These are phyloP conservation scores for Suillus bovinus DNA, from an alignment of 768 basidiomycete genomes.

Conservation along the genomic window DNA sequence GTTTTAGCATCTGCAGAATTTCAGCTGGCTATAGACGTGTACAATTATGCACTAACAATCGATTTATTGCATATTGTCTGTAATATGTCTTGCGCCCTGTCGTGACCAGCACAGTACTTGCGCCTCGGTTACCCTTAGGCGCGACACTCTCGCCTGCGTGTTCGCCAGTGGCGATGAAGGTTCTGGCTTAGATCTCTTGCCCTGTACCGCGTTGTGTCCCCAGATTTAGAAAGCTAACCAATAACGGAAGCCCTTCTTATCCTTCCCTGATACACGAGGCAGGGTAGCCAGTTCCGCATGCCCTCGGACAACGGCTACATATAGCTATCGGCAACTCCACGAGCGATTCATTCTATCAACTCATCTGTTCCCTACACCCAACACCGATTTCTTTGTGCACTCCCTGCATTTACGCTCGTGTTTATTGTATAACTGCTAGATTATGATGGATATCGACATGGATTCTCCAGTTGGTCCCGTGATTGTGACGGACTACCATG, in stretches of 20 bases:
- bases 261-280: constrained; percentile 32
- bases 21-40: not conserved
- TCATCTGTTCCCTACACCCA: constrained; percentile 19
- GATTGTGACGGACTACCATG: constrained; percentile 24
- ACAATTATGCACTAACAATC: not conserved
- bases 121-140: constrained; percentile 10
- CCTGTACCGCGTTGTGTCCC: not conserved
- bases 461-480: constrained; percentile 31
- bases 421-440: not conserved
- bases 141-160: constrained; percentile 7
- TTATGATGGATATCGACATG: constrained; percentile 36
- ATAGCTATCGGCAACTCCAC: constrained; percentile 16
- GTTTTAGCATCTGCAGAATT: not conserved
- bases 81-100: constrained; percentile 11
- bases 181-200: constrained; percentile 5
- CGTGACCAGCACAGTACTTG: constrained; percentile 15
- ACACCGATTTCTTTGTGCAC: constrained; percentile 1
- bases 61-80: constrained; percentile 4
- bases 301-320: constrained; percentile 24
- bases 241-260: constrained; percentile 3
- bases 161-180: not conserved
- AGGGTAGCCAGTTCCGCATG: constrained; percentile 27
- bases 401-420: constrained; percentile 2
- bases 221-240: constrained; percentile 4
- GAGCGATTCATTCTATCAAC: constrained; percentile 6